phyloP scores from a whole-genome alignment of 345 rosid genomes.

The Aurinia saxatilis region DNA sequence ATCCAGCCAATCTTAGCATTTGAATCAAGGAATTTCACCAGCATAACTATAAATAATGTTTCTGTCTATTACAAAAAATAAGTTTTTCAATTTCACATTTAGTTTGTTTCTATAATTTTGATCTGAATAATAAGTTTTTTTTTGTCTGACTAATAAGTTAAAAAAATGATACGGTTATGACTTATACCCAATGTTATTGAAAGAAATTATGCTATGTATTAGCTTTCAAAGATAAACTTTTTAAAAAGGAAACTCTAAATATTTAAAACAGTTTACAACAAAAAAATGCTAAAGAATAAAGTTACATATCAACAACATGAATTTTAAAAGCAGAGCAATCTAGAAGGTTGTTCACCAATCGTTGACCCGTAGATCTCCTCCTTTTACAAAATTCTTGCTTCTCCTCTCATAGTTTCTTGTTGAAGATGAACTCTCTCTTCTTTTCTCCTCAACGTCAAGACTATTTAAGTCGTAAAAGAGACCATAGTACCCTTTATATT shows the following conservation, averaged over 20 bases:
- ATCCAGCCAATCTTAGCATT: no score
- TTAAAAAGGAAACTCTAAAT: not conserved
- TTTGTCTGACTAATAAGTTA: no score
- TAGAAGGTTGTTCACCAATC: constrained; percentile 25
- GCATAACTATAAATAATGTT: no score
- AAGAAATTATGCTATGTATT: no score
- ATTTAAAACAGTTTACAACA: not conserved
- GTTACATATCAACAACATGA: not conserved
- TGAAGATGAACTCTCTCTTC: not conserved
- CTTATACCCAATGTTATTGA: no score
- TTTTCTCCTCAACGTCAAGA: not conserved
- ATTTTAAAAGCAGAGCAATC: not conserved
- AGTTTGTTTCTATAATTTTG: no score
- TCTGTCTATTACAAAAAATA: no score
- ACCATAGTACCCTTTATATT: not conserved
- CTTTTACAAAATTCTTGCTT: not conserved
- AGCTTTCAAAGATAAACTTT: not conserved
- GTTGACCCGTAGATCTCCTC: constrained; percentile 8
- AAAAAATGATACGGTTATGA: no score
- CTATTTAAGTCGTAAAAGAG: not conserved
- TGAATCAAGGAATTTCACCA: no score
- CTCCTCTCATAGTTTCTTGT: constrained; percentile 11
- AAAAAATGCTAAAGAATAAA: not conserved
- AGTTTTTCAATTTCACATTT: no score
- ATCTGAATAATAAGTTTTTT: no score